Evolutionary conservation across 805 yeast species (phyloP).

Genomic region (Ogataea trehalophila): DNA sequence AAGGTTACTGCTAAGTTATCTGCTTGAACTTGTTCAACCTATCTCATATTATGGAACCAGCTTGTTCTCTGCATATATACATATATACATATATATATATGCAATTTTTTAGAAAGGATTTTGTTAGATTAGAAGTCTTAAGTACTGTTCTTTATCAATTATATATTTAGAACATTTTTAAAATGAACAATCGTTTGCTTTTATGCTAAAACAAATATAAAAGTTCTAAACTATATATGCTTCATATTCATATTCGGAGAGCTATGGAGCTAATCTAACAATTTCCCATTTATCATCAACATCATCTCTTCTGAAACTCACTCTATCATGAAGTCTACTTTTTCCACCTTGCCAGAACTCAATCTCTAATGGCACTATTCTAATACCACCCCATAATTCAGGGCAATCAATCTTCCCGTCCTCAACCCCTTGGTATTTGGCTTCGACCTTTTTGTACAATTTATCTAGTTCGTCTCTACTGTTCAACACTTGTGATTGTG

Average conservation of each 20-base stretch:
- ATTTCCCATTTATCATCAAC: conserved; percentile 54
- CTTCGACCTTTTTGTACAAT: conserved; percentile 41
- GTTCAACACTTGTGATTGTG: conserved; percentile 64
- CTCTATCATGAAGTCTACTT: conserved; percentile 85
- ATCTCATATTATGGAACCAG: background rate
- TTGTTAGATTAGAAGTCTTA: background rate
- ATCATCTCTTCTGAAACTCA: conserved; percentile 58
- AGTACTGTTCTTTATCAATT: no score
- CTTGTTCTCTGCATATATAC: no score
- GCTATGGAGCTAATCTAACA: conserved; percentile 64
- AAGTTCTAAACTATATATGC: no score
- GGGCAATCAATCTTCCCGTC: conserved; percentile 82
- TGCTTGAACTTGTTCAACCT: background rate
- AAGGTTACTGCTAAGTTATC: conserved; percentile 34
- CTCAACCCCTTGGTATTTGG: conserved; percentile 48
- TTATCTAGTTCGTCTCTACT: conserved; percentile 59
- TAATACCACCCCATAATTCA: conserved; percentile 91
- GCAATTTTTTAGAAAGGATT: no score
- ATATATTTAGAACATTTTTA: no score
- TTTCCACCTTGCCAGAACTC: conserved; percentile 98
- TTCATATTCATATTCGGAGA: no score
- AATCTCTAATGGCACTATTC: conserved; percentile 81
- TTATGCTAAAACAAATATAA: no score
- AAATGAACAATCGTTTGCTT: no score
- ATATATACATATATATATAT: no score